A percentile compares a stretch with the other conserved stretches of the same genome.
Conservation (phyloP, 2,329 filamentous ascomycete species). For the Penicillium nordicum region DNA sequence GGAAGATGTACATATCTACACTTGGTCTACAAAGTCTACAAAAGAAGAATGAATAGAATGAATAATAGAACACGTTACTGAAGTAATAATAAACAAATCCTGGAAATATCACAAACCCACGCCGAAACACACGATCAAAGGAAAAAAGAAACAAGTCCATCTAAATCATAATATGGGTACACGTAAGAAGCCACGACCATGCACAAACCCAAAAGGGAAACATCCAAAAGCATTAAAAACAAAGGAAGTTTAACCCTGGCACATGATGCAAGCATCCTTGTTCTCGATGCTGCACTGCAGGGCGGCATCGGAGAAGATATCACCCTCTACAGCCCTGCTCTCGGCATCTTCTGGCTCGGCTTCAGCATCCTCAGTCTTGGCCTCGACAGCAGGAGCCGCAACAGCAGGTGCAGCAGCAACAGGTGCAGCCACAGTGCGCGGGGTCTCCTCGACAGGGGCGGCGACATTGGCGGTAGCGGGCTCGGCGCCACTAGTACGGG, state of each 20-base stretch:
- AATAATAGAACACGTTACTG: neutral
- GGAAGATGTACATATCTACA: neutral
- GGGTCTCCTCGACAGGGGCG: conserved; percentile 15
- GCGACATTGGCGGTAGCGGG: conserved; percentile 56
- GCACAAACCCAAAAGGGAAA: conserved; percentile 12
- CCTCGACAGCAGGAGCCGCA: conserved; percentile 64
- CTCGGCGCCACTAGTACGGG: conserved; percentile 64
- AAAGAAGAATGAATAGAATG: neutral
- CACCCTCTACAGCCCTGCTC: conserved; percentile 72
- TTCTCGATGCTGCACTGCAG: conserved; percentile 97
- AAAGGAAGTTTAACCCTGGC: conserved; percentile 67
- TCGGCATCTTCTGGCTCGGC: conserved; percentile 64
- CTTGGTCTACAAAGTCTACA: neutral
- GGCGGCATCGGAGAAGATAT: conserved; percentile 93
- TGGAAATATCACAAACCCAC: conserved; percentile 12
- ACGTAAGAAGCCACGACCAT: conserved; percentile 9
- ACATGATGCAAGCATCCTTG: conserved; percentile 93
- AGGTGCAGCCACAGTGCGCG: conserved; percentile 59
- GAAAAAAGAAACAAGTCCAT: conserved; percentile 24
- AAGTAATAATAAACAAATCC: conserved; percentile 10
- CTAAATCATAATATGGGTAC: conserved; percentile 35
- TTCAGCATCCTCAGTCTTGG: conserved; percentile 62
- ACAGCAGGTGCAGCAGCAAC: conserved; percentile 53
- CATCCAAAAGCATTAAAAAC: conserved; percentile 11
- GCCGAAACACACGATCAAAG: conserved; percentile 16